phyloP scores from a whole-genome alignment of 1,284 basidiomycete species.

The Apiotrichum montevideense region DNA sequence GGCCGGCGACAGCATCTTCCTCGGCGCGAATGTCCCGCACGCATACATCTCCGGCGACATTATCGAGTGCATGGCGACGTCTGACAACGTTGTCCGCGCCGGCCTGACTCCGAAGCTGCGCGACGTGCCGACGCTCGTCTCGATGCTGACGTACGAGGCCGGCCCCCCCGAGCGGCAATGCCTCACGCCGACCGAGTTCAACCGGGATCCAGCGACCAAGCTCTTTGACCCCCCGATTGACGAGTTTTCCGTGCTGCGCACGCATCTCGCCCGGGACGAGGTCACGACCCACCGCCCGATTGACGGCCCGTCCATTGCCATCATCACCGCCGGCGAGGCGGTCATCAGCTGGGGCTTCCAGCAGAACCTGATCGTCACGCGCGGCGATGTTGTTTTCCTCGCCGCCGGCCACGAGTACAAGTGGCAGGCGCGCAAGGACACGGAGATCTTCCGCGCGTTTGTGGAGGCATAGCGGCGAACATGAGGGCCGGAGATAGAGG shows the following conservation, averaged over 20 bases:
- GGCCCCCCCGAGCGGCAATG: constrained; percentile 63
- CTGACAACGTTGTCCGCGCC: constrained; percentile 97
- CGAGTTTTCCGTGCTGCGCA: constrained; percentile 81
- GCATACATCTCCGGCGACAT: constrained; percentile 94
- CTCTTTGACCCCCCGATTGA: constrained; percentile 93
- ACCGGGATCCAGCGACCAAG: constrained; percentile 20
- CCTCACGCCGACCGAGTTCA: constrained; percentile 58
- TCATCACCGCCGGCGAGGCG: constrained; percentile 69
- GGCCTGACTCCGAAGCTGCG: constrained; percentile 95
- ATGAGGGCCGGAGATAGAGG: constrained; percentile 22
- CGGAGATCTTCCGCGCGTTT: constrained; percentile 71
- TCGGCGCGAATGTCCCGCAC: constrained; percentile 93
- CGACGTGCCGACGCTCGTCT: constrained; percentile 83
- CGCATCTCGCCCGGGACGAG: constrained; percentile 51
- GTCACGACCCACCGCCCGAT: constrained; percentile 54
- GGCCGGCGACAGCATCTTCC: constrained; percentile 85
- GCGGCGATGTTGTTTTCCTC: constrained; percentile 78
- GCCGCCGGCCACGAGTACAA: constrained; percentile 62
- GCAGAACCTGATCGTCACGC: constrained; percentile 51
- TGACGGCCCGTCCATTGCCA: constrained; percentile 75
- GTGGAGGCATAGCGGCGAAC: constrained; percentile 44
- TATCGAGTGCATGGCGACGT: constrained; percentile 96
- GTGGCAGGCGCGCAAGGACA: constrained; percentile 47
- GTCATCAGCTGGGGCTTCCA: constrained; percentile 27
- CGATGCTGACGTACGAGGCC: constrained; percentile 79